A percentile compares a stretch with the other conserved stretches of the same genome.
phyloP scores from a whole-genome alignment of 768 basidiomycete species.

The Macrolepiota albuminosa region DNA sequence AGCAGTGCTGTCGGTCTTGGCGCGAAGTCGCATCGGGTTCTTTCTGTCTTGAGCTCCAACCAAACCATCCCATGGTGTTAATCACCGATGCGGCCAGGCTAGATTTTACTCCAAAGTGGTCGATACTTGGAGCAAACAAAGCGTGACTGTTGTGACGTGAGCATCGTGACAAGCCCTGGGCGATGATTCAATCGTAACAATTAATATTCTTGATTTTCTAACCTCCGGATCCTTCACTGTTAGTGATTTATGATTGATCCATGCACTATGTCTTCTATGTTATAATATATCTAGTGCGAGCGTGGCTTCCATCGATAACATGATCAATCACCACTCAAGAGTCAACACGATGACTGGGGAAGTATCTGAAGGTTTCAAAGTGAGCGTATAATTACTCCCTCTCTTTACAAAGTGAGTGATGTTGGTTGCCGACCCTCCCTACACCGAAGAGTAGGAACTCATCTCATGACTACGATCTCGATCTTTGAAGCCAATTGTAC shows the following conservation, averaged over 20 bases:
- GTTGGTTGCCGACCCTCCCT: too few relatives aligned
- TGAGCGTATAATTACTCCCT: neutral
- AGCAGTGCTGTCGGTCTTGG: conserved; percentile 76
- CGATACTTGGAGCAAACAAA: neutral
- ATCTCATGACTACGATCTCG: neutral
- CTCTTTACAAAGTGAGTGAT: too few relatives aligned
- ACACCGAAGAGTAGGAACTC: too few relatives aligned
- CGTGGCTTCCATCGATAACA: neutral
- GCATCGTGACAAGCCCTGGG: neutral
- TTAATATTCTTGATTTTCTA: neutral
- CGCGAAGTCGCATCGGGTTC: conserved; percentile 41
- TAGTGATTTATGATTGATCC: too few relatives aligned
- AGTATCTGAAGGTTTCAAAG: neutral
- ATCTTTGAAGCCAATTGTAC: too few relatives aligned
- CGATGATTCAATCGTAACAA: too few relatives aligned
- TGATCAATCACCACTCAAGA: neutral
- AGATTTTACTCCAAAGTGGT: neutral
- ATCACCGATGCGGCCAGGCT: too few relatives aligned
- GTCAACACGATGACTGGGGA: neutral
- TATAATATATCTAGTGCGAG: neutral
- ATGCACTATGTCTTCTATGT: neutral
- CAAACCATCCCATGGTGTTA: conserved; percentile 38
- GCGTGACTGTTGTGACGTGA: neutral
- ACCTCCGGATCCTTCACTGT: neutral
- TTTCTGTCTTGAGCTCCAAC: conserved; percentile 30